These are phyloP conservation scores for Xylaria sp. DNA, from an alignment of 495 filamentous ascomycete genomes.

Conservation along the genomic window DNA sequence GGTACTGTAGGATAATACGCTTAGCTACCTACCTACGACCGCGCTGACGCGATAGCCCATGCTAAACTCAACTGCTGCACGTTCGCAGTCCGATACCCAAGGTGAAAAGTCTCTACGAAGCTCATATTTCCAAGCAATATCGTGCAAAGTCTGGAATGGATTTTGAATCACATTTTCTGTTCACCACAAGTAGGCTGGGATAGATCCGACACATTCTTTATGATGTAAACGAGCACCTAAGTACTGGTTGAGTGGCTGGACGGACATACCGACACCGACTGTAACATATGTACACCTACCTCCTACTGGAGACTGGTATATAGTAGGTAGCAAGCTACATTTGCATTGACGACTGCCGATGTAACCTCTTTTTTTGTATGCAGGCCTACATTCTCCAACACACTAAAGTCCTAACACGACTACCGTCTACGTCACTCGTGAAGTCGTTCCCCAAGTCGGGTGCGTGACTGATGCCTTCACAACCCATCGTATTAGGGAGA, in stretches of 20 bases:
- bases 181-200: not conserved
- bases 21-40: not conserved
- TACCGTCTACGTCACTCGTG: slow-evolving; percentile 17
- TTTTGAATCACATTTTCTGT: not conserved
- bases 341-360: slow-evolving; percentile 5
- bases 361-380: slow-evolving; percentile 1
- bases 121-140: not conserved
- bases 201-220: slow-evolving; percentile 3
- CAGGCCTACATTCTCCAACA: not conserved
- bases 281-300: not conserved
- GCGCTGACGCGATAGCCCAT: not conserved
- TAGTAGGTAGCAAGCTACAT: not conserved
- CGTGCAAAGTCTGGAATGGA: not conserved
- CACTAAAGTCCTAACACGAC: no score
- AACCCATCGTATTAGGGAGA: not conserved
- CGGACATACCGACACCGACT: slow-evolving; percentile 15
- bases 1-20: no score
- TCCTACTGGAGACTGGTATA: not conserved
- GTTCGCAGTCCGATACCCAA: slow-evolving; percentile 6
- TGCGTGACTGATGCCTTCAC: not conserved
- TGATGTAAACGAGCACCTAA: not conserved
- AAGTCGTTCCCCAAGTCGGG: not conserved
- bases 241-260: not conserved
- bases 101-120: not conserved
- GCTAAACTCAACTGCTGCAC: not conserved